Evolutionary conservation across 1,284 basidiomycete genomes (phyloP), one percentile per base, ranked within the genome.

Genomic region (Leccinum subfulvum): DNA sequence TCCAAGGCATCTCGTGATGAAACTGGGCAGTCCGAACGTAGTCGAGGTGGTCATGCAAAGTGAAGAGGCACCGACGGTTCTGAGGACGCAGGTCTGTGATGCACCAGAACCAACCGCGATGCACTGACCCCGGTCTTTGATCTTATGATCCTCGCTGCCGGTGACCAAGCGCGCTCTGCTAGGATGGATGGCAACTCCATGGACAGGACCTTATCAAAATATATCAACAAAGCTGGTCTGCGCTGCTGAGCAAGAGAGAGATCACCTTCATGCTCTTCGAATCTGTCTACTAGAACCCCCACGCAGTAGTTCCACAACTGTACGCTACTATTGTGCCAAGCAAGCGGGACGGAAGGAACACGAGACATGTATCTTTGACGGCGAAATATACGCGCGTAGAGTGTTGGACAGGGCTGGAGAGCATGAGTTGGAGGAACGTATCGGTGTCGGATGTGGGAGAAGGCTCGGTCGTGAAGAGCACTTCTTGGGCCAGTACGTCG

Each of bases 241-340:
- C 30, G 35, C 47, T 6, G 14, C 28, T 4, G 55, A 49, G 47
- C 68, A 23, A 23, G 51, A 47, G 56, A 0, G 41, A 71, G 75
- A 77, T 68, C 70, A 90, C 97, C 97, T 83, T 99, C 97, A 73
- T 99, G 97, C 78, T 99, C 97, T 75, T 99, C 97, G 72, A 98
- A 98, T 71, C 97, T 86, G 78, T 98, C 97, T 35, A 98, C 97
- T 64, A 99, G 81, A 47, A 98, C 97, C 47, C 97, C 97, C 94
- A 98, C 99, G 67, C 98, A 93, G 78, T 98, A 99, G 78, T 99
- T 99, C 97, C 97, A 99, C 61, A 99, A 81, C 78, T 99, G 97
- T 61, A 99, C 97, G 66, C 94, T 97, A 59, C 97, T 97, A 82
- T 97, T 98, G 80, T 99, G 97, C 68, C 99, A 82, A 30, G 95